Percentiles rank a stretch among this genome's conserved stretches.
These are phyloP conservation scores for Ceratocystiopsis brevicomis DNA, from an alignment of 2,329 filamentous ascomycete species.

Conservation along the genomic window DNA sequence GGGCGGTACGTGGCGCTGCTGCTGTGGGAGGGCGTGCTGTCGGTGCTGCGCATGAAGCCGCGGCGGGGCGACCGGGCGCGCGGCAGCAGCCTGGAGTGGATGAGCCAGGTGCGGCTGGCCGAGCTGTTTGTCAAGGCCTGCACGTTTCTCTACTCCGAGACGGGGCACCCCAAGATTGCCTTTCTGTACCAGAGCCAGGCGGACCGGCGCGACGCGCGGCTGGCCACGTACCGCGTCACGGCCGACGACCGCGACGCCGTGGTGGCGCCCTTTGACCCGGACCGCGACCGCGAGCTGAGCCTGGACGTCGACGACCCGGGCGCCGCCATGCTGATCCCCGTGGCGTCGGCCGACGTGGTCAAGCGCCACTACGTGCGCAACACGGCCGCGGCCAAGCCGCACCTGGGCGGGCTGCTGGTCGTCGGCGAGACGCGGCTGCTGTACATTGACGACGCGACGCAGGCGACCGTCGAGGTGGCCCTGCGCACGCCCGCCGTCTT, in stretches of 20 bases:
- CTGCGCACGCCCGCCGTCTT: slow-evolving; percentile 66
- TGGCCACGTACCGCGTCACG: slow-evolving; percentile 41
- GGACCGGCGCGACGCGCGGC: slow-evolving; percentile 31
- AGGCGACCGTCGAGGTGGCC: slow-evolving; percentile 42
- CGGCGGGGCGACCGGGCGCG: slow-evolving; percentile 21
- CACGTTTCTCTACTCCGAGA: slow-evolving; percentile 38
- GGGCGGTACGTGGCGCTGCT: slow-evolving; percentile 40
- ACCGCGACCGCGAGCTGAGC: slow-evolving; percentile 35
- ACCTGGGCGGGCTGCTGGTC: slow-evolving; percentile 51
- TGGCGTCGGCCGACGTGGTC: slow-evolving; percentile 33
- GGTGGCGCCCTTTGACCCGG: slow-evolving; percentile 34
- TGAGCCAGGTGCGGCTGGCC: slow-evolving; percentile 36
- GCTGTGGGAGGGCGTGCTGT: slow-evolving; percentile 41
- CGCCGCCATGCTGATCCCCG: slow-evolving; percentile 42
- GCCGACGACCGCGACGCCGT: slow-evolving; percentile 36
- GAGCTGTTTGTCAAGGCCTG: slow-evolving; percentile 41
- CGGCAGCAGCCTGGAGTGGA: slow-evolving; percentile 23
- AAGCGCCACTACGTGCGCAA: slow-evolving; percentile 43
- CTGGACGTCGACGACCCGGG: slow-evolving; percentile 34
- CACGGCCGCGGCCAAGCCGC: slow-evolving; percentile 29
- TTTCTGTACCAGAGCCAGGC: slow-evolving; percentile 37
- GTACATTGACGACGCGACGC: slow-evolving; percentile 66
- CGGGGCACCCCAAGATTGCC: slow-evolving; percentile 37
- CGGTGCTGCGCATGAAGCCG: slow-evolving; percentile 30
- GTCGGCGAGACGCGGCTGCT: slow-evolving; percentile 65